phyloP scores from a whole-genome alignment of 1,139 yeast species.

The Scheffersomyces lignicola region DNA sequence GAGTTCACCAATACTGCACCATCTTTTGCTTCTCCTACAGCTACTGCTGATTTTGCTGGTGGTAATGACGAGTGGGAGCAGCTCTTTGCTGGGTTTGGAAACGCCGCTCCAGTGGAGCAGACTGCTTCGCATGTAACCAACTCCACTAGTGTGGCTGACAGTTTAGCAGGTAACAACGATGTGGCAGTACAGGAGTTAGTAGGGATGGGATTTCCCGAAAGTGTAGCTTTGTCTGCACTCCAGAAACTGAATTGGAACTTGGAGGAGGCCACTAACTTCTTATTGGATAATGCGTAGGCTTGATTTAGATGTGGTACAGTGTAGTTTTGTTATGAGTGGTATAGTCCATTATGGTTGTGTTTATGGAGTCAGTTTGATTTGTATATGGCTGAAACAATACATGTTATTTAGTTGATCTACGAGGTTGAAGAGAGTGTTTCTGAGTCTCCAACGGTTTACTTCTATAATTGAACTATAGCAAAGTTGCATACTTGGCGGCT shows the following conservation, averaged over 20 bases:
- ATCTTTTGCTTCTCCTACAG: slow-evolving; percentile 20
- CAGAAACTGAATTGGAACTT: slow-evolving; percentile 70
- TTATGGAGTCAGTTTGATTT: no score
- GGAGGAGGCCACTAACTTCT: slow-evolving; percentile 80
- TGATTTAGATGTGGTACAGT: no score
- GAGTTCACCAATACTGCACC: slow-evolving; percentile 38
- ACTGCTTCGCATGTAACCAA: not conserved
- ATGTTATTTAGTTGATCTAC: no score
- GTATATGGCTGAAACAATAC: no score
- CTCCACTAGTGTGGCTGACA: not conserved
- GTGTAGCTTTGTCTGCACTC: slow-evolving; percentile 68
- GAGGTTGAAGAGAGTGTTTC: no score
- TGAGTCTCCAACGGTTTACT: no score
- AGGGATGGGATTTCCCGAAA: slow-evolving; percentile 84
- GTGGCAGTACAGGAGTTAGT: slow-evolving; percentile 63
- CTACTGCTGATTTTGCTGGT: slow-evolving; percentile 12
- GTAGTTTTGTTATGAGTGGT: no score
- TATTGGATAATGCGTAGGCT: slow-evolving; percentile 64
- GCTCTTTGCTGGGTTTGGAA: slow-evolving; percentile 86
- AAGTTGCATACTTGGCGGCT: no score
- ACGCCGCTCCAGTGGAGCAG: slow-evolving; percentile 33
- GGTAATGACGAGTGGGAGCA: slow-evolving; percentile 90
- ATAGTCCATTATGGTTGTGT: no score
- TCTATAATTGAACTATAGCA: no score
- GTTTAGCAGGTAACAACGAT: slow-evolving; percentile 11